Evolutionary conservation across 495 filamentous ascomycete genomes (phyloP).

Genomic region (Trichoderma orchidacearum): DNA sequence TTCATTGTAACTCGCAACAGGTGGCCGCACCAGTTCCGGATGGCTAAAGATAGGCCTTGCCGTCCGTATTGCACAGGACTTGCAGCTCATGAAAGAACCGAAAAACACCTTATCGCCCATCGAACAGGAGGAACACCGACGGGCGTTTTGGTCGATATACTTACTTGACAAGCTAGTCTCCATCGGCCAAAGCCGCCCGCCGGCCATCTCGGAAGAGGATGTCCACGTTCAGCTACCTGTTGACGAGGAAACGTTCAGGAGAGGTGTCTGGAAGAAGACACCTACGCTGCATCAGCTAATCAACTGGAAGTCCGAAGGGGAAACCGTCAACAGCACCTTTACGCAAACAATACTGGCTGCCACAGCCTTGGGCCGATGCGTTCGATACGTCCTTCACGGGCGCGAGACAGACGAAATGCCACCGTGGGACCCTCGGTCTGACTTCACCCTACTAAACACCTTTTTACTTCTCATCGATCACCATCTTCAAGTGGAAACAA

Average conservation of each 20-base stretch:
- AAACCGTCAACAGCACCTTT: background rate
- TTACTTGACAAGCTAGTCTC: background rate
- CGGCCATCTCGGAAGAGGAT: background rate
- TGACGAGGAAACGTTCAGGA: background rate
- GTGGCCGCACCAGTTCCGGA: background rate
- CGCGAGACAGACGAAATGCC: background rate
- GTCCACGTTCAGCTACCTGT: background rate
- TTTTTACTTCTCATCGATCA: background rate
- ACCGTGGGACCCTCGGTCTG: background rate
- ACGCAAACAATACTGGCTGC: background rate
- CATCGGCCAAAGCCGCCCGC: background rate
- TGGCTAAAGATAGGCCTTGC: background rate
- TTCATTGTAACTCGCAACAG: background rate
- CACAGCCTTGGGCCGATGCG: background rate
- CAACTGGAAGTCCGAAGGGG: background rate
- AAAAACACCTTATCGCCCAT: background rate
- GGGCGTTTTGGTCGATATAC: background rate
- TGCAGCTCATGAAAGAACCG: background rate
- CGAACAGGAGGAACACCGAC: background rate
- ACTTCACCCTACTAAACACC: background rate
- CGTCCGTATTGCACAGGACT: background rate
- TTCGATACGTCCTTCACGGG: background rate
- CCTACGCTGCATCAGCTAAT: background rate
- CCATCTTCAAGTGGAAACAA: background rate
- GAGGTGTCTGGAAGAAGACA: background rate